Base-by-base conservation (phyloP, 1,139 yeast genomes). In the Suhomyces wounanorum region DNA sequence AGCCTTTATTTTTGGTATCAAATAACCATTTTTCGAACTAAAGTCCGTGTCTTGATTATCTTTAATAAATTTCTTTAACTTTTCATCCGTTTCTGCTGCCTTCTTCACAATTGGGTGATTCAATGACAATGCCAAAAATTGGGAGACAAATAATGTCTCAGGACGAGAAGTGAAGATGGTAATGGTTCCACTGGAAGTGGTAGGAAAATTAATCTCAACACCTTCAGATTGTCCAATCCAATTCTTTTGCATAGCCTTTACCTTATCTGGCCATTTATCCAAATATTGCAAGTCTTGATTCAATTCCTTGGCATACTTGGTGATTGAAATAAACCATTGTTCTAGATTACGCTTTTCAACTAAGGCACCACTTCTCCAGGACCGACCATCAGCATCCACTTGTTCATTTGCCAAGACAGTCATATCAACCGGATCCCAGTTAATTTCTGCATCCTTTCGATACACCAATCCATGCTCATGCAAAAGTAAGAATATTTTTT, bases 321-420 rank as follows among this genome's bases (percentile, higher is more conserved):
- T 91, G 49, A 92, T 94, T 5, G 90, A 89, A 55, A 94, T 75
- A 62, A 94, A 94, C 99, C 99, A 94, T 64, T 94, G 99, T 53
- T 84, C 88, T 44, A 94, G 74, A 53, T 82, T 71, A 55, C 76
- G 79, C 66, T 89, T 90, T 65, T 94, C 97, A 0, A 92, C 99
- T 16, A 85, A 52, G 0, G 98, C 99, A 1, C 99, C 99, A 2
- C 97, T 90, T 67, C 99, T 80, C 99, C 99, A 94, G 0, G 97
- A 90, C 50, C 84, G 76, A 0, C 99, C 99, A 41, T 89, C 81
- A 1, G 87, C 68, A 65, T 94, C 99, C 3, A 94, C 98, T 66
- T 94, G 99, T 67, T 94, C 99, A 65, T 94, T 94, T 1, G 99
- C 99, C 54, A 94, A 73, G 1, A 94, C 99, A 0, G 99, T 94